phyloP scores from a whole-genome alignment of 2,329 filamentous ascomycete species.

The Ophiostoma triangulosporum region DNA sequence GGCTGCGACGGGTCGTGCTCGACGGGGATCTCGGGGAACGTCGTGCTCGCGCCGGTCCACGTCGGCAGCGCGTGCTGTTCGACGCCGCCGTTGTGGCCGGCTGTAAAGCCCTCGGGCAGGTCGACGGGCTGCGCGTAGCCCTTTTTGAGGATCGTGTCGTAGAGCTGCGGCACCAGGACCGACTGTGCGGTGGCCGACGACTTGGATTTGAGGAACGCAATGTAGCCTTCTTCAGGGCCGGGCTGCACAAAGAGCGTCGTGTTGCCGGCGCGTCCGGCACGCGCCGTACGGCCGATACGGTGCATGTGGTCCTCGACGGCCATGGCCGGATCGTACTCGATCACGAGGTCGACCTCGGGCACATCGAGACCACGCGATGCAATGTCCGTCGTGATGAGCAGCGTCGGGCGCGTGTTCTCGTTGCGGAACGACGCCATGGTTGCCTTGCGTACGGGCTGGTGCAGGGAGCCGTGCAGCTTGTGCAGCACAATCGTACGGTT shows the following conservation, averaged over 20 bases:
- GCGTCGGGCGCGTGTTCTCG: conserved; percentile 53
- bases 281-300: conserved; percentile 84
- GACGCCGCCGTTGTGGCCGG: conserved; percentile 38
- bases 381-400: conserved; percentile 90
- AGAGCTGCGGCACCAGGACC: conserved; percentile 35
- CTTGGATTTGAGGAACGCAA: conserved; percentile 47
- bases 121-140: conserved; percentile 48
- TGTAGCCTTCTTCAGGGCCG: conserved; percentile 83
- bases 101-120: conserved; percentile 39
- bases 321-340: conserved; percentile 95
- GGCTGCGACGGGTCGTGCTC: conserved; percentile 23
- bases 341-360: conserved; percentile 83
- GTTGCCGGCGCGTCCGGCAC: conserved; percentile 77
- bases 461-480: conserved; percentile 82
- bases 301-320: conserved; percentile 88
- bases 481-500: conserved; percentile 65
- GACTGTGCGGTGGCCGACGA: conserved; percentile 22
- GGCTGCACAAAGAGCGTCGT: conserved; percentile 84
- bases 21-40: conserved; percentile 11
- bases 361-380: conserved; percentile 91
- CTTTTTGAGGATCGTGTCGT: conserved; percentile 47
- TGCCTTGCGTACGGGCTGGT: conserved; percentile 73
- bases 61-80: conserved; percentile 37
- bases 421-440: conserved; percentile 70
- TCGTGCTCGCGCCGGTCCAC: not conserved